A percentile compares a stretch with the other conserved stretches of the same genome.
phyloP scores from a whole-genome alignment of 768 basidiomycete genomes.

The Peribolospora baueri region DNA sequence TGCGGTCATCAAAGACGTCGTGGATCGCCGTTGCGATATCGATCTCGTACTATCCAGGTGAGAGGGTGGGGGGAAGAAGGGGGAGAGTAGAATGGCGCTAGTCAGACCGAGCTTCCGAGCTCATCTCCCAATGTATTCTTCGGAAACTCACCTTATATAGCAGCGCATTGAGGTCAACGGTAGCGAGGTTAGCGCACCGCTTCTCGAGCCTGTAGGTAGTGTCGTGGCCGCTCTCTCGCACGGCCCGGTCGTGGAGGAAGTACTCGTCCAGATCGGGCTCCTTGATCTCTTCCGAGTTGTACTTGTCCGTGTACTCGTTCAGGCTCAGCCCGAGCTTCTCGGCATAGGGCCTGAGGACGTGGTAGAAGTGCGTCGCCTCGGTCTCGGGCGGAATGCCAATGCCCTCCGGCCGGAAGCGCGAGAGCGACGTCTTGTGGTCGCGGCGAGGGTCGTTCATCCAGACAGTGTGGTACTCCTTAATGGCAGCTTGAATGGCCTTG shows the following conservation, averaged over 20 bases:
- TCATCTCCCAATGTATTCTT: background rate
- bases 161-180: slow-evolving; percentile 81
- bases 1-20: slow-evolving; percentile 76
- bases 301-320: slow-evolving; percentile 87
- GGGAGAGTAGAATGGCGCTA: background rate
- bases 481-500: slow-evolving; percentile 82
- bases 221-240: slow-evolving; percentile 82
- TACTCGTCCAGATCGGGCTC: slow-evolving; percentile 87
- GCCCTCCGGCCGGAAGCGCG: slow-evolving; percentile 79
- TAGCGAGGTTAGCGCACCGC: slow-evolving; percentile 85
- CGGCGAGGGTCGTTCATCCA: slow-evolving; percentile 91
- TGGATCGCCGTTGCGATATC: slow-evolving; percentile 96
- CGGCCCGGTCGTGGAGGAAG: slow-evolving; percentile 72
- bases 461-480: slow-evolving; percentile 95
- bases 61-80: background rate
- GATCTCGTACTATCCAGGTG: slow-evolving; percentile 40
- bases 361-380: slow-evolving; percentile 93
- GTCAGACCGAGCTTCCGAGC: slow-evolving; percentile 3
- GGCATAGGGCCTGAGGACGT: slow-evolving; percentile 86
- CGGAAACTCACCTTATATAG: slow-evolving; percentile 41
- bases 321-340: slow-evolving; percentile 75
- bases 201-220: slow-evolving; percentile 95
- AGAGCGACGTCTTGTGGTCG: slow-evolving; percentile 80
- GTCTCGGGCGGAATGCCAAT: slow-evolving; percentile 95
- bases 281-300: slow-evolving; percentile 57